phyloP scores from a whole-genome alignment of 148 eudicot species.

The Oxyria digyna region DNA sequence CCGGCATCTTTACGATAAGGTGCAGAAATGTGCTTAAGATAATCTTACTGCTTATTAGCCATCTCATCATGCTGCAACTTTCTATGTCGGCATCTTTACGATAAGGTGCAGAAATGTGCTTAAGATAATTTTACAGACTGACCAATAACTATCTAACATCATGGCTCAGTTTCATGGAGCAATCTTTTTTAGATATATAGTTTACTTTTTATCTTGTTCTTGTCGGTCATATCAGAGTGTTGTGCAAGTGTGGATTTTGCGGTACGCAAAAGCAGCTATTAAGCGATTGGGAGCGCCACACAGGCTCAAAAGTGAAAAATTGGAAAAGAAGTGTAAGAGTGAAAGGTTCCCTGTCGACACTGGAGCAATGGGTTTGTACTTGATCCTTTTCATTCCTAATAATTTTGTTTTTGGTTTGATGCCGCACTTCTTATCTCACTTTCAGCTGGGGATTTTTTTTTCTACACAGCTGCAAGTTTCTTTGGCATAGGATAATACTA shows the following conservation, averaged over 20 bases:
- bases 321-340: slow-evolving; percentile 69
- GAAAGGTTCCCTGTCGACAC: slow-evolving; percentile 54
- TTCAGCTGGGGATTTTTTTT: background rate
- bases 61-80: too few relatives aligned
- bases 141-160: background rate
- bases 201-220: background rate
- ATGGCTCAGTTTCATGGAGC: background rate
- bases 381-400: slow-evolving; percentile 5
- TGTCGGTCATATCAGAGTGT: slow-evolving; percentile 29
- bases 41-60: background rate
- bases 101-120: background rate
- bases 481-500: background rate
- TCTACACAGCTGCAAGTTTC: background rate
- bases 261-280: slow-evolving; percentile 55
- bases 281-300: slow-evolving; percentile 81
- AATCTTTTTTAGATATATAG: background rate
- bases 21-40: background rate
- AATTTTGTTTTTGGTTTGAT: background rate
- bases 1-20: background rate
- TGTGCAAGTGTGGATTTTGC: slow-evolving; percentile 68
- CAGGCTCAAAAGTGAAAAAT: slow-evolving; percentile 58
- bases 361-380: slow-evolving; percentile 77
- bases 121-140: background rate
- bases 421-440: background rate
- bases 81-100: background rate